Evolutionary conservation across 106 monocot genomes (phyloP), one percentile per base, ranked within the genome.

Genomic region (Platanthera guangdongensis): DNA sequence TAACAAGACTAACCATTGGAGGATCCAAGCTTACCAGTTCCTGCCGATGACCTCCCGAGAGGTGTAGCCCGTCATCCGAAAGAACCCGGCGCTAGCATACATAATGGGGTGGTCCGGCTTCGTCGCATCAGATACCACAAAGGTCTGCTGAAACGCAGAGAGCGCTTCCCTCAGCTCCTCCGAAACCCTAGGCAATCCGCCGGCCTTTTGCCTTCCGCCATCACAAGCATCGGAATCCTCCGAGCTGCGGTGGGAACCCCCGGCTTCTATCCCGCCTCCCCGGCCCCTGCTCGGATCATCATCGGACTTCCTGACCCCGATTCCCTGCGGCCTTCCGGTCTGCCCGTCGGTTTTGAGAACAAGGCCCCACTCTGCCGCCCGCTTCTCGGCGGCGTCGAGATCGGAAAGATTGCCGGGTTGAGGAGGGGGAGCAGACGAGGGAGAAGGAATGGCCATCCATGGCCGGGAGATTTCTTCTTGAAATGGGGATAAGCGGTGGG

Each of bases 71-170:
- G 97, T 99, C 94, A 99, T 99, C 69, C 84, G 87, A 82, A 84
- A 99, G 81, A 99, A 99, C 4, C 94, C 97, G 8, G 94, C 97
- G 78, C 97, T 99, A 48, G 97, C 97, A 50, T 99, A 99, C 87
- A 99, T 51, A 77, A 99, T 81, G 7, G 97, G 94, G 30, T 79
- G 72, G 60, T 99, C 92, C 9, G 90, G 89, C 81, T 85, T 83
- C 13, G 89, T 86, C 28, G 94, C 94, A 52, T 99, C 97, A 2
- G 89, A 92, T 52, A 99, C 97, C 50, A 99, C 97, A 73, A 99
- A 99, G 3, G 97, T 92, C 80, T 99, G 97, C 78, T 94, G 91
- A 83, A 99, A 99, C 6, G 97, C 97, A 39, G 97, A 99, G 19
- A 99, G 79, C 21, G 88, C 97, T 3, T 91, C 97, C 63, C 83